A percentile compares a stretch with the other conserved stretches of the same genome.
Conservation (phyloP, 1,284 basidiomycete genomes). For the Cutaneotrichosporon dermatis region DNA sequence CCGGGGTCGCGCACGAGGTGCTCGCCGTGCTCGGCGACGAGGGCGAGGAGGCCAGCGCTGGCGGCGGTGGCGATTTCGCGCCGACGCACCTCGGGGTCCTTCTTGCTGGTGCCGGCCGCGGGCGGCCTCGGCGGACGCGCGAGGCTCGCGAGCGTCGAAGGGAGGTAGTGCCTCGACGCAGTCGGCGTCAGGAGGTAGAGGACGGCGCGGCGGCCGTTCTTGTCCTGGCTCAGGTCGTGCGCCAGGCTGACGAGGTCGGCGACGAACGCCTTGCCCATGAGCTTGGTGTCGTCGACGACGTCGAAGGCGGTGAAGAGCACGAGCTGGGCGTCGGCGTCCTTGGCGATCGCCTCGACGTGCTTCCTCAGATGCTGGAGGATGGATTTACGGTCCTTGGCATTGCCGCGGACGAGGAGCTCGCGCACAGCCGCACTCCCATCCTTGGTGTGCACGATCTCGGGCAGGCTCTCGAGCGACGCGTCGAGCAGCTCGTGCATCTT, state of each 20-base stretch:
- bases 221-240: conserved; percentile 52
- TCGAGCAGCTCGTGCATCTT: conserved; percentile 49
- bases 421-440: conserved; percentile 80
- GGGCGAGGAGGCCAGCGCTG: conserved; percentile 63
- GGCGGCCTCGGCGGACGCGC: conserved; percentile 61
- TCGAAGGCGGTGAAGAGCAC: conserved; percentile 83
- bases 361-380: conserved; percentile 80
- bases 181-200: conserved; percentile 76
- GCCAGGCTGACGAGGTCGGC: conserved; percentile 53
- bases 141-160: conserved; percentile 63
- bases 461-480: conserved; percentile 67
- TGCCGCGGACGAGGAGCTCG: conserved; percentile 71
- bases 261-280: conserved; percentile 71
- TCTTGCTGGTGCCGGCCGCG: conserved; percentile 65
- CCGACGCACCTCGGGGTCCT: conserved; percentile 59
- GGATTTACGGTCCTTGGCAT: conserved; percentile 83
- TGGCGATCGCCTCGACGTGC: conserved; percentile 76
- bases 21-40: conserved; percentile 59
- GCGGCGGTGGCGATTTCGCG: conserved; percentile 66
- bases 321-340: conserved; percentile 78
- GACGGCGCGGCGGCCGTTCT: conserved; percentile 63
- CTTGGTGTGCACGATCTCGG: conserved; percentile 87
- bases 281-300: conserved; percentile 82
- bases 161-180: conserved; percentile 73
- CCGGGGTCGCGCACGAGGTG: conserved; percentile 66